phyloP scores from a whole-genome alignment of 2,329 filamentous ascomycete genomes.

The Drechslerella coelobrocha region DNA sequence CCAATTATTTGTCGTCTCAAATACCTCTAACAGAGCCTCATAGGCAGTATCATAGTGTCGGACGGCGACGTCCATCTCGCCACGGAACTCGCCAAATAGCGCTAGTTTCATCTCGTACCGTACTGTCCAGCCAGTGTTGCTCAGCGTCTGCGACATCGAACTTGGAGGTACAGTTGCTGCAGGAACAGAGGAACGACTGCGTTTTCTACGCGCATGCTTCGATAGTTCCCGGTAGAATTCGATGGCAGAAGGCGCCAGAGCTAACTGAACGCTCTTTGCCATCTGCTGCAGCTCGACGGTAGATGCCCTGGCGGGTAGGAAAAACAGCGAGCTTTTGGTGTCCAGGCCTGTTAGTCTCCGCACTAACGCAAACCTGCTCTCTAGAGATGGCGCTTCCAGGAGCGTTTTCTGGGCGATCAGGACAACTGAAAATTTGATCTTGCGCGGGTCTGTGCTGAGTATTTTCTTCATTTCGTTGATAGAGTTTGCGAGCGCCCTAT shows the following conservation, averaged over 20 bases:
- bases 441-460: constrained; percentile 60
- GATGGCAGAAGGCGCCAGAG: constrained; percentile 75
- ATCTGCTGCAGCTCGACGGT: constrained; percentile 75
- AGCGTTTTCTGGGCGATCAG: constrained; percentile 75
- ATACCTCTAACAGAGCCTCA: constrained; percentile 81
- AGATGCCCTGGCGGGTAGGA: constrained; percentile 77
- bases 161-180: constrained; percentile 83
- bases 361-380: constrained; percentile 80
- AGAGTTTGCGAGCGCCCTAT: constrained; percentile 86
- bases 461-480: constrained; percentile 77
- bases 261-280: constrained; percentile 73
- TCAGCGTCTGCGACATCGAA: constrained; percentile 84
- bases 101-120: constrained; percentile 94
- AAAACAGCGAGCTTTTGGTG: constrained; percentile 79
- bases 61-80: constrained; percentile 86
- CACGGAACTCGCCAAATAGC: constrained; percentile 87
- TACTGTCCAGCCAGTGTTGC: constrained; percentile 85
- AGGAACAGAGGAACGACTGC: constrained; percentile 76
- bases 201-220: constrained; percentile 89
- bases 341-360: constrained; percentile 80
- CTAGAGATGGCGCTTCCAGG: constrained; percentile 66
- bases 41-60: constrained; percentile 88
- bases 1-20: constrained; percentile 90
- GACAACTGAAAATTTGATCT: constrained; percentile 76
- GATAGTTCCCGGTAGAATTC: constrained; percentile 95